phyloP scores from a whole-genome alignment of 345 rosid species.

The Arabis alpina region DNA sequence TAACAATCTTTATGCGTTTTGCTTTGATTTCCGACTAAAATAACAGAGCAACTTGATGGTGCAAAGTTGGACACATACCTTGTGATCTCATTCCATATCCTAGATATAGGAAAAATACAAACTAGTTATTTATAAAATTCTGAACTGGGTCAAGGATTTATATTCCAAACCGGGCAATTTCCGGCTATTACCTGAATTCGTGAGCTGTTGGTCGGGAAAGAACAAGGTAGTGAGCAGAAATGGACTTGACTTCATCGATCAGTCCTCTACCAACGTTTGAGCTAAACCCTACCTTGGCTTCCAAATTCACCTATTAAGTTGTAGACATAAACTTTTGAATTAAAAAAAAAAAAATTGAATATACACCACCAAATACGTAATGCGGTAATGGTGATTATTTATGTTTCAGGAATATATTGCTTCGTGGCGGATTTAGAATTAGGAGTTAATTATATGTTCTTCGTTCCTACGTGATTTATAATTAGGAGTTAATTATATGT shows the following conservation, averaged over 20 bases:
- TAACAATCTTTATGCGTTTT: conserved; percentile 39
- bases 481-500: background rate
- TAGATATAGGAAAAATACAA: conserved; percentile 17
- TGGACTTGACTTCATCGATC: conserved; percentile 70
- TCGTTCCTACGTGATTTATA: background rate
- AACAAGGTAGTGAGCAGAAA: conserved; percentile 72
- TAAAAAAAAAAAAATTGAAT: too few relatives aligned
- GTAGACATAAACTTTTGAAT: too few relatives aligned
- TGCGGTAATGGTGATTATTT: background rate
- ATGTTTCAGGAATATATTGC: background rate
- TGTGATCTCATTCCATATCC: conserved; percentile 53
- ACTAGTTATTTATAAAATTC: background rate
- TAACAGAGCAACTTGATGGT: conserved; percentile 64
- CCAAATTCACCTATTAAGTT: conserved; percentile 72
- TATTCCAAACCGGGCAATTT: background rate
- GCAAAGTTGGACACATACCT: conserved; percentile 64
- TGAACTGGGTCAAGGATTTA: background rate
- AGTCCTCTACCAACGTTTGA: conserved; percentile 65
- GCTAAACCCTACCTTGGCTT: conserved; percentile 80
- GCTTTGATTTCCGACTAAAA: conserved; percentile 57
- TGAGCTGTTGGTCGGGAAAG: conserved; percentile 58
- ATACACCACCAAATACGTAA: too few relatives aligned
- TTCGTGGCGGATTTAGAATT: background rate
- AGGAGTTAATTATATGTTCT: background rate
- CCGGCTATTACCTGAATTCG: conserved; percentile 29